A percentile compares a stretch with the other conserved stretches of the same genome.
phyloP scores from a whole-genome alignment of 352 stramenopile species.

The Pythium grandisporangium region DNA sequence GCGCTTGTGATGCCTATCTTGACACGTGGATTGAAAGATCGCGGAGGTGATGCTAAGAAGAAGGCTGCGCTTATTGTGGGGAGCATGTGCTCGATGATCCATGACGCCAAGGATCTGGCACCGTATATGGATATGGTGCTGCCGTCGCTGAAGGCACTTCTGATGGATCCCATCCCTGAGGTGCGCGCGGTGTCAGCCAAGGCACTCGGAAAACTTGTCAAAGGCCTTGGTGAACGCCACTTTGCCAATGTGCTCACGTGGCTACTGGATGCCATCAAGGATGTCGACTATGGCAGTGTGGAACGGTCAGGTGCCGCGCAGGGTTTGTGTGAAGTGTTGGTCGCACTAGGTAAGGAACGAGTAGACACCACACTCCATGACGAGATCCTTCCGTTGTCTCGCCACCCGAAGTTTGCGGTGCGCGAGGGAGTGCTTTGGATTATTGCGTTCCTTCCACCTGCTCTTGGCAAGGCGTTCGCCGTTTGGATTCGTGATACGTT shows the following conservation, averaged over 20 bases:
- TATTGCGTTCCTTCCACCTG: conserved; percentile 97
- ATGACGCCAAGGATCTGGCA: conserved; percentile 95
- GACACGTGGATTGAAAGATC: conserved; percentile 96
- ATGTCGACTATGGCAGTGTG: conserved; percentile 91
- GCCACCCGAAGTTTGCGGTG: conserved; percentile 91
- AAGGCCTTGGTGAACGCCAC: conserved; percentile 93
- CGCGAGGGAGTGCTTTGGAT: conserved; percentile 99
- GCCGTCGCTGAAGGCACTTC: conserved; percentile 91
- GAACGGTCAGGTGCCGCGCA: conserved; percentile 98
- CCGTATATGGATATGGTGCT: conserved; percentile 98
- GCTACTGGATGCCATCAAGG: conserved; percentile 95
- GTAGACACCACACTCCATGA: conserved; percentile 76
- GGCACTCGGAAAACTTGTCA: conserved; percentile 92
- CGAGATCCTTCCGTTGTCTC: conserved; percentile 93
- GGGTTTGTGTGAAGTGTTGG: conserved; percentile 95
- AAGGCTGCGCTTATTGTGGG: conserved; percentile 98
- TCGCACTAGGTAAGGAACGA: conserved; percentile 71
- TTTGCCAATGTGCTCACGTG: conserved; percentile 95
- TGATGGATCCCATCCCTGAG: conserved; percentile 92
- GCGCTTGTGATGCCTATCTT: conserved; percentile 99
- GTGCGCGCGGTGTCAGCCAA: conserved; percentile 93
- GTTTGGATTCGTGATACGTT: conserved; percentile 92
- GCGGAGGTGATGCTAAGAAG: conserved; percentile 95
- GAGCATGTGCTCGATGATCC: conserved; percentile 99
- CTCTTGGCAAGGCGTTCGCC: conserved; percentile 90